Conservation (phyloP, 345 rosid genomes). For the Raphanus raphanistrum region DNA sequence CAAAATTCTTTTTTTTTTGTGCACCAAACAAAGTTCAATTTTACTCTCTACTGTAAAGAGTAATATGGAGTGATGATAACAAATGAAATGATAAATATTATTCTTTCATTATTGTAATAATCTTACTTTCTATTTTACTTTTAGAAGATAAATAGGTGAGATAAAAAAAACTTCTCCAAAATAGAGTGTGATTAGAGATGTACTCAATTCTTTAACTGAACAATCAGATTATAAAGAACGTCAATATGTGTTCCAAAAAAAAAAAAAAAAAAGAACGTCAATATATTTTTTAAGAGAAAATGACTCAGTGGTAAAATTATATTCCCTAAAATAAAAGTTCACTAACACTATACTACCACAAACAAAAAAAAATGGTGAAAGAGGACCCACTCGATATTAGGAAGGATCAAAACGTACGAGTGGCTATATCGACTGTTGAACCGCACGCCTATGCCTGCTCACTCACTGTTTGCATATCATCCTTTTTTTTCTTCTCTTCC, state of each 20-base stretch:
- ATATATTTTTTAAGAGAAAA: neutral
- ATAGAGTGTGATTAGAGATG: neutral
- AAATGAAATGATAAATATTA: neutral
- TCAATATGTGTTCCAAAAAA: neutral
- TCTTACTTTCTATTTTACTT: neutral
- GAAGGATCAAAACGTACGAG: conserved; percentile 5
- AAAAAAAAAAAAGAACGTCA: neutral
- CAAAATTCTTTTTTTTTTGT: neutral
- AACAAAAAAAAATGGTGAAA: conserved; percentile 1
- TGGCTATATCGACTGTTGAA: conserved; percentile 23
- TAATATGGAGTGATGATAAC: neutral
- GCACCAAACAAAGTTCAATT: neutral
- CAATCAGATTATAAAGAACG: neutral
- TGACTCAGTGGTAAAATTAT: neutral
- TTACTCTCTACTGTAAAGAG: neutral
- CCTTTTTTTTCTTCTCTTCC: neutral
- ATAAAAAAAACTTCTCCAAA: too few relatives aligned
- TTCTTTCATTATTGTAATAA: too few relatives aligned
- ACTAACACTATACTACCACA: neutral
- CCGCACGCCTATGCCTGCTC: conserved; percentile 27
- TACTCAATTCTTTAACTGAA: neutral
- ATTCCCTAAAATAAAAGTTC: neutral
- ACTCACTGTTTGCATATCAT: conserved; percentile 10
- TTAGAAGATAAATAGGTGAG: neutral
- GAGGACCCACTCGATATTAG: conserved; percentile 6